Percentiles rank a stretch among this genome's conserved stretches.
Evolutionary conservation across 371 early-diverging fungal species (phyloP).

Genomic region (Mycotypha africana): DNA sequence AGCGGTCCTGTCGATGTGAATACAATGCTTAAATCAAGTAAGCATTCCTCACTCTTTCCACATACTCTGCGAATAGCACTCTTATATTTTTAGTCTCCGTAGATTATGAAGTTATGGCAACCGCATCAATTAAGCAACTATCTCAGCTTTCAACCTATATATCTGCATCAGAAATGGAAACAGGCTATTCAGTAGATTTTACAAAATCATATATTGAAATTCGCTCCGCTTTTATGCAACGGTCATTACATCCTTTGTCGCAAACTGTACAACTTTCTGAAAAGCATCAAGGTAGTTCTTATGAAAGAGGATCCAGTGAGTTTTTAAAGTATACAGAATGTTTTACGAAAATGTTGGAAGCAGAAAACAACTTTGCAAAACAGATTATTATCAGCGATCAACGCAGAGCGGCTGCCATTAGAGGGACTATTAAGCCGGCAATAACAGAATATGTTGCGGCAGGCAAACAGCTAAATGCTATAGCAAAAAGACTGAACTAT

Average conservation of each 20-base stretch:
- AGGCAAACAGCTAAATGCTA: constrained; percentile 59
- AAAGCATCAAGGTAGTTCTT: constrained; percentile 53
- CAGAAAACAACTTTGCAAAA: constrained; percentile 45
- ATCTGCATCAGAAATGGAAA: constrained; percentile 52
- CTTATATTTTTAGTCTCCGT: not conserved
- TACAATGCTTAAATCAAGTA: constrained; percentile 28
- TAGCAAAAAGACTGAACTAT: constrained; percentile 56
- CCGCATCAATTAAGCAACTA: constrained; percentile 38
- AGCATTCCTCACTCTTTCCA: not conserved
- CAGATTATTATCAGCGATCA: constrained; percentile 60
- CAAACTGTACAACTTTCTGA: constrained; percentile 44
- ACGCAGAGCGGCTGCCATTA: constrained; percentile 49
- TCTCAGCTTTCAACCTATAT: constrained; percentile 63
- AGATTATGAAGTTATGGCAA: constrained; percentile 22
- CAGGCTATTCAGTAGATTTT: constrained; percentile 59
- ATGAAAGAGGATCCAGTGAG: constrained; percentile 63
- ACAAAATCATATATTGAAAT: constrained; percentile 73
- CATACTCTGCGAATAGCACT: not conserved
- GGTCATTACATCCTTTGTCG: constrained; percentile 55
- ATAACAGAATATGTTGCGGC: constrained; percentile 57
- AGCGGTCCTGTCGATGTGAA: constrained; percentile 49
- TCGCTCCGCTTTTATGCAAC: constrained; percentile 61
- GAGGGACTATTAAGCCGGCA: constrained; percentile 51
- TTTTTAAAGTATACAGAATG: constrained; percentile 59
- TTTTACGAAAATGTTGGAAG: constrained; percentile 56